Conservation (phyloP, 352 stramenopile genomes). For the Phytophthora fragariae region DNA sequence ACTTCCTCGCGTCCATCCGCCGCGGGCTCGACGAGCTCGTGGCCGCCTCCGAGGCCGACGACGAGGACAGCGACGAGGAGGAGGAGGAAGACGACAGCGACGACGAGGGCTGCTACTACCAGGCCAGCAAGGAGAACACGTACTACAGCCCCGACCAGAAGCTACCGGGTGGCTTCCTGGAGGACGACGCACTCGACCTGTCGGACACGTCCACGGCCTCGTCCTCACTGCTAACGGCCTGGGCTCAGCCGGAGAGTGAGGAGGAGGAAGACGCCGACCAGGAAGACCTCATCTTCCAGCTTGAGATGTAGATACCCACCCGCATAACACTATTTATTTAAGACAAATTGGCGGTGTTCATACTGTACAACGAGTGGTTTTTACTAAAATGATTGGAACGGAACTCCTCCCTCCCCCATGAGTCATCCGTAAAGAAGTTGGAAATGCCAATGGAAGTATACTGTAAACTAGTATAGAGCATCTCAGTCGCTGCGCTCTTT, state of each 20-base stretch:
- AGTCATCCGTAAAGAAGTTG: neutral
- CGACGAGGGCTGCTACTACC: constrained; percentile 43
- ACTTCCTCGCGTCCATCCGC: constrained; percentile 47
- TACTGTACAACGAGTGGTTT: neutral
- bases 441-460: neutral
- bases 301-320: constrained; percentile 40
- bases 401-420: neutral
- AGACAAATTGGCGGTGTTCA: neutral
- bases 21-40: constrained; percentile 40
- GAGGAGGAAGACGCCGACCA: constrained; percentile 15
- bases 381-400: neutral
- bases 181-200: constrained; percentile 39
- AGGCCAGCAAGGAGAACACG: constrained; percentile 42
- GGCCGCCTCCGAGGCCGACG: constrained; percentile 29
- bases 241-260: constrained; percentile 22
- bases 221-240: constrained; percentile 29
- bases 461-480: neutral
- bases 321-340: constrained; percentile 40
- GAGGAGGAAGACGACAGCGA: constrained; percentile 27
- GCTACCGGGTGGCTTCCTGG: constrained; percentile 3
- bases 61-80: constrained; percentile 24
- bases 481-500: too few species aligned
- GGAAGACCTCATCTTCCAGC: constrained; percentile 50
- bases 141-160: constrained; percentile 51
- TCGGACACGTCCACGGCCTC: constrained; percentile 54